These are phyloP conservation scores for Blakeslea trispora DNA, from an alignment of 371 early-diverging fungal genomes.

Conservation along the genomic window DNA sequence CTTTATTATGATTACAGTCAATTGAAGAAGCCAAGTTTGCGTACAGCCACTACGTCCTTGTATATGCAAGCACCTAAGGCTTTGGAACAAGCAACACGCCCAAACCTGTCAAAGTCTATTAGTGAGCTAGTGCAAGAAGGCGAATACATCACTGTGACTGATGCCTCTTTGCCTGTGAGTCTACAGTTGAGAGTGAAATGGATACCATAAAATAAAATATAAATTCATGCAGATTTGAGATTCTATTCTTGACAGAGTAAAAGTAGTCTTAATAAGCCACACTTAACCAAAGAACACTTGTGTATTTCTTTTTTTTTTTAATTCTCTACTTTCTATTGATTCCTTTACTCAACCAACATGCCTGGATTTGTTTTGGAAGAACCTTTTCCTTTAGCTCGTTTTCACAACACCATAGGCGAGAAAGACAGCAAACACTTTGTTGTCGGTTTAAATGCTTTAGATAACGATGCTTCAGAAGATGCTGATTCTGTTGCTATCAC, in stretches of 20 bases:
- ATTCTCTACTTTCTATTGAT: not conserved
- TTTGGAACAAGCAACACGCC: slow-evolving; percentile 70
- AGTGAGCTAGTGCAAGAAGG: slow-evolving; percentile 67
- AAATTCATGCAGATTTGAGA: not conserved
- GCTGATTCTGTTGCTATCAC: slow-evolving; percentile 53
- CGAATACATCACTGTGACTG: slow-evolving; percentile 74
- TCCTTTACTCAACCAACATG: slow-evolving; percentile 31
- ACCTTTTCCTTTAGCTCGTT: slow-evolving; percentile 59
- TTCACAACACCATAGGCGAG: slow-evolving; percentile 46
- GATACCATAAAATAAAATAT: slow-evolving; percentile 14
- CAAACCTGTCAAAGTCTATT: slow-evolving; percentile 68
- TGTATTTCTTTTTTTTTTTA: slow-evolving; percentile 6
- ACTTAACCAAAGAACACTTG: not conserved
- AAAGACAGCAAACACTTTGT: slow-evolving; percentile 31
- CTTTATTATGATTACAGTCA: slow-evolving; percentile 49
- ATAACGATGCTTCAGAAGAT: slow-evolving; percentile 33
- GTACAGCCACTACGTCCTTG: slow-evolving; percentile 58
- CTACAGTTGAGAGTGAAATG: slow-evolving; percentile 45
- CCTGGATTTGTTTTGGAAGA: slow-evolving; percentile 61
- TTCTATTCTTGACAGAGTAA: not conserved
- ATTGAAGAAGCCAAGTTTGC: slow-evolving; percentile 78
- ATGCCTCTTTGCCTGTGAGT: slow-evolving; percentile 69
- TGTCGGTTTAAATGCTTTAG: slow-evolving; percentile 44
- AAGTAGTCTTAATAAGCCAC: slow-evolving; percentile 13
- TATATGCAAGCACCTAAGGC: slow-evolving; percentile 82